Conservation (phyloP, 139 green algal genomes). For the Tetraselmis chui region DNA sequence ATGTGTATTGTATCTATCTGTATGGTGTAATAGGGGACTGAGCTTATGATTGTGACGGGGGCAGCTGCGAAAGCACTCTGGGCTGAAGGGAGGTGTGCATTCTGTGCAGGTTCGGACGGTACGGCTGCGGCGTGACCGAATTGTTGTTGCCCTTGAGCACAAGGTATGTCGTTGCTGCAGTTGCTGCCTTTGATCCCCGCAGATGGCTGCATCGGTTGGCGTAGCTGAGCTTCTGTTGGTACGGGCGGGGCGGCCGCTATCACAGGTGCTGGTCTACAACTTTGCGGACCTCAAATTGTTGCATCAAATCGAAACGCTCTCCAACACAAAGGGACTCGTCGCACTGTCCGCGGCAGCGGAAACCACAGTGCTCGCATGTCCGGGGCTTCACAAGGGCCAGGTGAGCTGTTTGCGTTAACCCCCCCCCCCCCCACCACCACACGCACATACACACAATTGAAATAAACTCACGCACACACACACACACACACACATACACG, state of each 20-base stretch:
- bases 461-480: too few relatives aligned
- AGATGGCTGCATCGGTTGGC: not conserved
- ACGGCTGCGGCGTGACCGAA: conserved; percentile 75
- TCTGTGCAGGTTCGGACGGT: conserved; percentile 77
- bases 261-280: conserved; percentile 80
- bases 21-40: too few relatives aligned
- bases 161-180: too few relatives aligned
- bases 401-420: conserved; percentile 20
- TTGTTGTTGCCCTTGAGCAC: conserved; percentile 92
- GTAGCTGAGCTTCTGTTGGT: not conserved
- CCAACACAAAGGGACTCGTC: conserved; percentile 77
- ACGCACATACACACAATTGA: too few relatives aligned
- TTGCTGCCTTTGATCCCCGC: not conserved
- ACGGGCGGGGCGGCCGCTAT: not conserved
- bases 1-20: too few relatives aligned
- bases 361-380: conserved; percentile 84
- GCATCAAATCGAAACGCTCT: conserved; percentile 83
- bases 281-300: conserved; percentile 89
- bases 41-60: too few relatives aligned
- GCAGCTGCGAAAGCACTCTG: too few relatives aligned
- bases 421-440: too few relatives aligned
- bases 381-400: conserved; percentile 83
- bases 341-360: conserved; percentile 72
- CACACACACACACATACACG: too few relatives aligned
- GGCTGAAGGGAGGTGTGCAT: too few relatives aligned